Conservation (phyloP, 1,284 basidiomycete genomes). For the Mycena citricolor region DNA sequence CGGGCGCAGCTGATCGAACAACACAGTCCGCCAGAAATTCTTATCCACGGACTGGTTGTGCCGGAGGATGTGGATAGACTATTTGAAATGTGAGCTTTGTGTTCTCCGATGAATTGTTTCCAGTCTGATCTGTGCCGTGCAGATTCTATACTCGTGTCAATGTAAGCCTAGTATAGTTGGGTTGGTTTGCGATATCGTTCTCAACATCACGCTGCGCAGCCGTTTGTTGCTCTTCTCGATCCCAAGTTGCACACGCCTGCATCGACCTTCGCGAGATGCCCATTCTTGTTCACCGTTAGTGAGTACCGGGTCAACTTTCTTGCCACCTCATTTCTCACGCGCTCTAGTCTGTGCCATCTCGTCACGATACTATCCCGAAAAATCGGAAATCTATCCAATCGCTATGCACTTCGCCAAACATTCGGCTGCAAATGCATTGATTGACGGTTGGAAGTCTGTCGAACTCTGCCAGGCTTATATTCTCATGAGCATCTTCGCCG, state of each 20-base stretch:
- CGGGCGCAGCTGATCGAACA: slow-evolving; percentile 76
- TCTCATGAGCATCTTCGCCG: slow-evolving; percentile 75
- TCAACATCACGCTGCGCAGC: slow-evolving; percentile 39
- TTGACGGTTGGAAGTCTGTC: slow-evolving; percentile 81
- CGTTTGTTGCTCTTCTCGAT: slow-evolving; percentile 74
- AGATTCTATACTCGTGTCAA: slow-evolving; percentile 74
- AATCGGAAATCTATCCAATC: slow-evolving; percentile 78
- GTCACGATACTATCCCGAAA: slow-evolving; percentile 71
- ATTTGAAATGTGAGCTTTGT: slow-evolving; percentile 71
- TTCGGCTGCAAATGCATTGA: slow-evolving; percentile 74
- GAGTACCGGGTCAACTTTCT: slow-evolving; percentile 34
- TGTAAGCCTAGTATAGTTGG: slow-evolving; percentile 40
- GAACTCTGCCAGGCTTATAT: slow-evolving; percentile 79
- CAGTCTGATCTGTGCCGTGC: slow-evolving; percentile 21
- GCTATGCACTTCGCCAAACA: slow-evolving; percentile 87
- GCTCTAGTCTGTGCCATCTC: slow-evolving; percentile 72
- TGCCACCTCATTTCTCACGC: slow-evolving; percentile 12
- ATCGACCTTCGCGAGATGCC: slow-evolving; percentile 73
- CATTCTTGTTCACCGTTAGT: slow-evolving; percentile 82
- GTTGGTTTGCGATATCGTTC: background rate
- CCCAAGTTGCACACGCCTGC: slow-evolving; percentile 71
- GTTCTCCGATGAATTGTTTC: slow-evolving; percentile 10
- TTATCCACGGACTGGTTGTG: slow-evolving; percentile 78
- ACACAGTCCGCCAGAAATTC: slow-evolving; percentile 79
- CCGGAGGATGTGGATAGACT: slow-evolving; percentile 80